Conservation (phyloP, 2,329 filamentous ascomycete species). For the Tolypocladium inflatum region DNA sequence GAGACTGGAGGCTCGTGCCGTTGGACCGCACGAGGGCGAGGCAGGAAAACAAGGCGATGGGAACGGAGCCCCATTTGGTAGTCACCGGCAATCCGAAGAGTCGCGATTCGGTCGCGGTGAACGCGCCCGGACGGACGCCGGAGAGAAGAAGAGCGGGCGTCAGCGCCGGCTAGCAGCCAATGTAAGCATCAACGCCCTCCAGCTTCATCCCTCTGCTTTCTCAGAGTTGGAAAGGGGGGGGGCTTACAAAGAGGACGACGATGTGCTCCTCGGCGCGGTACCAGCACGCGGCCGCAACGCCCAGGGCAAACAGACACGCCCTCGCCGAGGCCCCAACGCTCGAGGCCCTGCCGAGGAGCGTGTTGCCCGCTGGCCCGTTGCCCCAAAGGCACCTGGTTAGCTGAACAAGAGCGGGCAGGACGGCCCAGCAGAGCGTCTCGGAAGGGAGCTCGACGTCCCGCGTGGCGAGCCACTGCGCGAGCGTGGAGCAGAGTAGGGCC, state of each 20-base stretch:
- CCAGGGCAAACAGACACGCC: background rate
- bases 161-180: background rate
- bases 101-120: background rate
- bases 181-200: background rate
- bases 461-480: background rate
- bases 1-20: background rate
- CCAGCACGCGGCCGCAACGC: background rate
- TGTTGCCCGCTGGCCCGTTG: background rate
- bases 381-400: background rate
- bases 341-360: background rate
- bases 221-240: background rate
- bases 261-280: background rate
- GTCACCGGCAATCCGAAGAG: background rate
- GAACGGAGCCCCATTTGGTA: background rate
- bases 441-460: background rate
- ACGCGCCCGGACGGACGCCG: background rate
- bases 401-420: background rate
- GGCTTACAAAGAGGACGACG: background rate
- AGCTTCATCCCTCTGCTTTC: background rate
- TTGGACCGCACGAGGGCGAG: background rate
- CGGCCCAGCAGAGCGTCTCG: background rate
- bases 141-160: background rate
- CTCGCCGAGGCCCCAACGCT: background rate
- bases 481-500: background rate
- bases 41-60: background rate